These are phyloP conservation scores for Ambrosia artemisiifolia DNA, from an alignment of 129 eudicot species.

Conservation along the genomic window DNA sequence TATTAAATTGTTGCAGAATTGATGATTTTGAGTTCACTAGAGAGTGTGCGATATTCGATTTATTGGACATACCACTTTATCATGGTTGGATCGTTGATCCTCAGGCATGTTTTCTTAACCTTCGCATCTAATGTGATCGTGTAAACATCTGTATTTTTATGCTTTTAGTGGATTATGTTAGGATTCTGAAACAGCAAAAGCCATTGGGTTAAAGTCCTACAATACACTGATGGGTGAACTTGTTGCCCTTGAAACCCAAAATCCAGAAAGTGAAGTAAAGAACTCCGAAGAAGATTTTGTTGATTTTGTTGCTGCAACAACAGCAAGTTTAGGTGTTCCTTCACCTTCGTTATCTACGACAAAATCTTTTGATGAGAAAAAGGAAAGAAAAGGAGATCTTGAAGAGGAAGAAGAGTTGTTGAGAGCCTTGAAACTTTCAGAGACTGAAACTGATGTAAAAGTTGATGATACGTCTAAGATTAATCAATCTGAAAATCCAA, in stretches of 20 bases:
- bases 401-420: slow-evolving; percentile 79
- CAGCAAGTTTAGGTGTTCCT: slow-evolving; percentile 86
- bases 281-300: slow-evolving; percentile 56
- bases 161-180: slow-evolving; percentile 20
- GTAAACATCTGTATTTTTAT: slow-evolving; percentile 11
- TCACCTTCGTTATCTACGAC: slow-evolving; percentile 68
- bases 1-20: slow-evolving; percentile 51
- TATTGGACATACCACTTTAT: slow-evolving; percentile 83
- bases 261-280: slow-evolving; percentile 34
- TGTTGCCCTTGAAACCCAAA: slow-evolving; percentile 72
- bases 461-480: slow-evolving; percentile 8
- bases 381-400: slow-evolving; percentile 64
- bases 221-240: slow-evolving; percentile 84
- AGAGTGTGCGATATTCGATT: slow-evolving; percentile 89
- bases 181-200: slow-evolving; percentile 65
- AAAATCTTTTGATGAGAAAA: slow-evolving; percentile 60
- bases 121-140: not conserved
- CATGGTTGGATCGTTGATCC: slow-evolving; percentile 99
- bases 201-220: slow-evolving; percentile 82
- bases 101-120: slow-evolving; percentile 52
- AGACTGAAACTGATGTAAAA: slow-evolving; percentile 32
- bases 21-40: slow-evolving; percentile 91
- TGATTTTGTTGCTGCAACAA: slow-evolving; percentile 94
- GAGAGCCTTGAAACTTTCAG: slow-evolving; percentile 64
- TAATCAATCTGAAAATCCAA: slow-evolving; percentile 13